Conservation (phyloP, 2,329 filamentous ascomycete species). For the Fusarium devonianum region DNA sequence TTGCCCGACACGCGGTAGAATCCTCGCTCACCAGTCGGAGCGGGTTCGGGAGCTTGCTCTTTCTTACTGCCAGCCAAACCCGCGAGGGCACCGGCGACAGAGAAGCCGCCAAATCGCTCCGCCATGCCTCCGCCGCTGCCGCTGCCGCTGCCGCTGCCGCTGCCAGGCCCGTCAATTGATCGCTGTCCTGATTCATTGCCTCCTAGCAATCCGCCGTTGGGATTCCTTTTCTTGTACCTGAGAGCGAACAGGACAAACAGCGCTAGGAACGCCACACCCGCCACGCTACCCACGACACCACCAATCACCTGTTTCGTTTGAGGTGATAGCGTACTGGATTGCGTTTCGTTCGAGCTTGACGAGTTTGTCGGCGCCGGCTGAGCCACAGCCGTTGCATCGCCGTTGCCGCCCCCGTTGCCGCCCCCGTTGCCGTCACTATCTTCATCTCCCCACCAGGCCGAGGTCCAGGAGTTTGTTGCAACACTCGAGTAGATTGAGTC, state of each 20-base stretch:
- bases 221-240: slow-evolving; percentile 61
- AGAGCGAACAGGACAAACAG: slow-evolving; percentile 62
- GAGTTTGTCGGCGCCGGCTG: slow-evolving; percentile 35
- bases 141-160: slow-evolving; percentile 30
- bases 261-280: slow-evolving; percentile 64
- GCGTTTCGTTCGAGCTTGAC: slow-evolving; percentile 28
- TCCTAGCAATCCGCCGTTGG: slow-evolving; percentile 53
- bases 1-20: slow-evolving; percentile 72
- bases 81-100: slow-evolving; percentile 59
- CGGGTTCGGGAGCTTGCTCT: slow-evolving; percentile 34
- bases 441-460: slow-evolving; percentile 30
- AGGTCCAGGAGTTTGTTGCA: slow-evolving; percentile 38
- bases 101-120: slow-evolving; percentile 51
- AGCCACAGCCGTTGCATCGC: slow-evolving; percentile 22
- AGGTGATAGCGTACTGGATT: slow-evolving; percentile 39
- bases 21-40: slow-evolving; percentile 59
- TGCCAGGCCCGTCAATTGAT: slow-evolving; percentile 34
- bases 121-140: slow-evolving; percentile 50
- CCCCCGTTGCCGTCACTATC: slow-evolving; percentile 23
- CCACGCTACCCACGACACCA: slow-evolving; percentile 64
- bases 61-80: slow-evolving; percentile 53
- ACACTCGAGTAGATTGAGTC: slow-evolving; percentile 37
- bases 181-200: slow-evolving; percentile 46
- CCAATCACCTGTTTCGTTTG: slow-evolving; percentile 57
- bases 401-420: slow-evolving; percentile 17